Conservation (phyloP, 805 yeast species). For the Kurtzmaniella fragi region DNA sequence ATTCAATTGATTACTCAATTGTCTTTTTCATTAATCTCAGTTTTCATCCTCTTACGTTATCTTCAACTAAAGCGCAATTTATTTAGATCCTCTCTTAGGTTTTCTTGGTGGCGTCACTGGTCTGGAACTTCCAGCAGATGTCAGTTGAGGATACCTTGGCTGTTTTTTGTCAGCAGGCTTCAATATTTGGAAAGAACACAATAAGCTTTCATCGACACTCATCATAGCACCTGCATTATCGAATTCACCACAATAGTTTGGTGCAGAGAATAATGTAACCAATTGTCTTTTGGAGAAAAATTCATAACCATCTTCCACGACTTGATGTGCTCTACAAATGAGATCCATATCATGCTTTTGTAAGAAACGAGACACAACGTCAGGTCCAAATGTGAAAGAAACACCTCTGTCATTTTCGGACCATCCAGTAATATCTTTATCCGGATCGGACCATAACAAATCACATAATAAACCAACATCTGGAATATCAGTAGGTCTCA, state of each 20-base stretch:
- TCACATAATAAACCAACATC: conserved; percentile 96
- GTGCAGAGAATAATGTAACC: conserved; percentile 93
- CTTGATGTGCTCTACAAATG: conserved; percentile 98
- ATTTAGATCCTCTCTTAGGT: conserved; percentile 47
- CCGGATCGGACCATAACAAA: conserved; percentile 97
- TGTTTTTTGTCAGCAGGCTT: conserved; percentile 95
- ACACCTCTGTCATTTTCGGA: conserved; percentile 99
- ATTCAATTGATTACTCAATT: conserved; percentile 2
- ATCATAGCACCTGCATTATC: conserved; percentile 99
- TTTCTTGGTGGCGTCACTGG: conserved; percentile 59
- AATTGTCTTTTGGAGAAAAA: conserved; percentile 93
- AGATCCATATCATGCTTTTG: conserved; percentile 98
- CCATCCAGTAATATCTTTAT: conserved; percentile 98
- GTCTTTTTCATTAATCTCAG: background rate
- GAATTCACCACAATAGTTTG: conserved; percentile 98
- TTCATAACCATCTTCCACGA: conserved; percentile 98
- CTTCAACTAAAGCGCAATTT: conserved; percentile 12
- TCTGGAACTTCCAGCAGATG: conserved; percentile 39
- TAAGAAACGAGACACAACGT: conserved; percentile 91
- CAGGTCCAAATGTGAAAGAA: conserved; percentile 99
- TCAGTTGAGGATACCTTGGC: conserved; percentile 53
- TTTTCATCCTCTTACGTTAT: conserved; percentile 8
- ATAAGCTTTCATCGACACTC: conserved; percentile 94
- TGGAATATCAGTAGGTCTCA: conserved; percentile 99
- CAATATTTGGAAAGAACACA: conserved; percentile 93